Conservation (phyloP, 768 basidiomycete genomes). For the Lactarius vividus region DNA sequence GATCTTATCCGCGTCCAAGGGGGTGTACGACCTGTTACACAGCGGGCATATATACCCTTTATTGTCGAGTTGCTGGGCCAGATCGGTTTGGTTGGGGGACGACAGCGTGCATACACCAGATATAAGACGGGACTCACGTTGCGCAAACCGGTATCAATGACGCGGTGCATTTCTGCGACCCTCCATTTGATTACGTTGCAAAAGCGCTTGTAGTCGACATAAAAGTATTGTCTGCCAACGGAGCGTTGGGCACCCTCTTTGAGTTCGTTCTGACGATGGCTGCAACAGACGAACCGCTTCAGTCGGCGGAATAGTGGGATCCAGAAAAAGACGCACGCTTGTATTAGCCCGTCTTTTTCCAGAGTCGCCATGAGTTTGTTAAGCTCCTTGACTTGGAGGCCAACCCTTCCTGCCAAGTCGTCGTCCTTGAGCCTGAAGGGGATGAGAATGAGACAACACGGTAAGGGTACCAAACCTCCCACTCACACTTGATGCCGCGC, state of each 20-base stretch:
- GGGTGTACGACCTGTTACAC: constrained; percentile 79
- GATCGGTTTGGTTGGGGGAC: not conserved
- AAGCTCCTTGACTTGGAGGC: constrained; percentile 84
- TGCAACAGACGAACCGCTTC: constrained; percentile 33
- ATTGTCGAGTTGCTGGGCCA: constrained; percentile 82
- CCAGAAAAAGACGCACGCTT: constrained; percentile 52
- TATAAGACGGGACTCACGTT: constrained; percentile 52
- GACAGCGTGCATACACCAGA: not conserved
- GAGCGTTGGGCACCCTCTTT: constrained; percentile 87
- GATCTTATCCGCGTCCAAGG: constrained; percentile 81
- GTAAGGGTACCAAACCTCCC: constrained; percentile 29
- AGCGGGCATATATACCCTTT: constrained; percentile 96
- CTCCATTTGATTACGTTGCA: constrained; percentile 99
- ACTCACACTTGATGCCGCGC: constrained; percentile 94
- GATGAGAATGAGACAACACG: constrained; percentile 28
- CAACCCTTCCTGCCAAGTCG: constrained; percentile 88
- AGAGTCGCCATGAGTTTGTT: constrained; percentile 85
- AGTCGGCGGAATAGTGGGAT: not conserved
- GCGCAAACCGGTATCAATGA: constrained; percentile 85
- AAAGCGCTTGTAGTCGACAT: constrained; percentile 92
- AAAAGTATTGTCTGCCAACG: constrained; percentile 90
- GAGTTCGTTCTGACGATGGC: constrained; percentile 88
- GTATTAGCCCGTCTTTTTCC: constrained; percentile 72
- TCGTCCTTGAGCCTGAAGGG: constrained; percentile 81
- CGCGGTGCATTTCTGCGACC: constrained; percentile 85